phyloP scores from a whole-genome alignment of 108 stramenopile genomes.

The Epithemia pelagica region DNA sequence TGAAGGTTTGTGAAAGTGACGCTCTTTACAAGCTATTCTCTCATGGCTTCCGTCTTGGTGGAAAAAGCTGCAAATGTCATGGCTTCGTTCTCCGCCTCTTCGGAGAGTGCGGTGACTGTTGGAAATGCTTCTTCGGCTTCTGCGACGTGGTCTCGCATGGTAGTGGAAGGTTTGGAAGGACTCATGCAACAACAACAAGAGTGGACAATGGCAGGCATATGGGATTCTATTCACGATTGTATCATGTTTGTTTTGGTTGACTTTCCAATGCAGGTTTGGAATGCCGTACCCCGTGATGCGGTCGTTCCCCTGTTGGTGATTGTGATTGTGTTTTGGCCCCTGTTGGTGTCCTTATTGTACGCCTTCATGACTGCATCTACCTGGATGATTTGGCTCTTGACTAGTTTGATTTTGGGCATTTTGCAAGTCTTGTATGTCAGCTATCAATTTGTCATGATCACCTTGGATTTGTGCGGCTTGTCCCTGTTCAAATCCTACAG shows the following conservation, averaged over 20 bases:
- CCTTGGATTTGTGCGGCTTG: conserved; percentile 47
- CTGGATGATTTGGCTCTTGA: conserved; percentile 81
- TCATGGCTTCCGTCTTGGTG: no score
- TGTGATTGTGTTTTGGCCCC: conserved; percentile 65
- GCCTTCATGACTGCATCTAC: conserved; percentile 56
- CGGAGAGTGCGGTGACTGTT: no score
- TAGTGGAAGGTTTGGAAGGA: no score
- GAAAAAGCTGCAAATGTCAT: no score
- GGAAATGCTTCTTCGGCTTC: no score
- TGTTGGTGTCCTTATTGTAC: conserved; percentile 55
- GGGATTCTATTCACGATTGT: background rate
- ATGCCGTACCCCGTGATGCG: background rate
- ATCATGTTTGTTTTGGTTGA: background rate
- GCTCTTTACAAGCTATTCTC: no score
- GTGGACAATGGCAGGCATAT: background rate
- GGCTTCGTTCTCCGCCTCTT: no score
- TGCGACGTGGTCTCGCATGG: no score
- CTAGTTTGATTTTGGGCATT: conserved; percentile 52
- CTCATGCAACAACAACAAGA: no score
- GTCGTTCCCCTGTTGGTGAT: conserved; percentile 4
- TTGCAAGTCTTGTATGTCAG: conserved; percentile 67
- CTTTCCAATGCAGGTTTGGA: background rate
- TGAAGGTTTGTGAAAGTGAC: no score
- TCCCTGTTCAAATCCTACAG: conserved; percentile 65
- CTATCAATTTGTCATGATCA: conserved; percentile 82